These are phyloP conservation scores for Dictyostelium purpureum DNA, from an alignment of 78 protist genomes.

Conservation along the genomic window DNA sequence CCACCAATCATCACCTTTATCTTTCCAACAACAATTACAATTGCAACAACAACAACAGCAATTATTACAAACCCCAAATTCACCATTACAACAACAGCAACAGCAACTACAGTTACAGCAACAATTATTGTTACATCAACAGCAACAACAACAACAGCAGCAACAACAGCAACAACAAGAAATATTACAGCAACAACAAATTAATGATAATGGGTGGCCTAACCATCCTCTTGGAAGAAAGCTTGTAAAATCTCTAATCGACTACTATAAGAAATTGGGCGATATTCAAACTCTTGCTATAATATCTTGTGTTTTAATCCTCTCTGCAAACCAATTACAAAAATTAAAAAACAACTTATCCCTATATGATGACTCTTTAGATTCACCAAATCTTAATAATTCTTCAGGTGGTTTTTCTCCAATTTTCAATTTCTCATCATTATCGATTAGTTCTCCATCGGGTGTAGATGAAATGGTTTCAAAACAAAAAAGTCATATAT, in stretches of 20 bases:
- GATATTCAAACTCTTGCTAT: slow-evolving; percentile 75
- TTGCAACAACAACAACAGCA: background rate
- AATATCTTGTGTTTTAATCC: slow-evolving; percentile 34
- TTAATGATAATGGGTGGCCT: slow-evolving; percentile 52
- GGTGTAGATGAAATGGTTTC: background rate
- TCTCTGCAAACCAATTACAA: slow-evolving; percentile 40
- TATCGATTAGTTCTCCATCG: background rate
- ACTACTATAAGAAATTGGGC: slow-evolving; percentile 41
- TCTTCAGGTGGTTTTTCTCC: background rate
- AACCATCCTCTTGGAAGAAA: slow-evolving; percentile 66
- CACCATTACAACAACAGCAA: background rate
- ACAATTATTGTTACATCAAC: background rate
- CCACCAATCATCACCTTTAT: background rate
- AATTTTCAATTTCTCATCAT: background rate
- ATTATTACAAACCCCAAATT: background rate
- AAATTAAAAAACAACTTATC: background rate
- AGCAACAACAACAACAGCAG: background rate
- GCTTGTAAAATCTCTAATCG: slow-evolving; percentile 37
- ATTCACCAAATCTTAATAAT: background rate
- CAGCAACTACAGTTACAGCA: background rate
- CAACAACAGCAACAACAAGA: background rate
- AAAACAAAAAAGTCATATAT: background rate
- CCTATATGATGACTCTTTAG: background rate
- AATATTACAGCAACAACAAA: background rate
- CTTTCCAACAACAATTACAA: background rate